phyloP scores from a whole-genome alignment of 148 eudicot genomes.

The Bassia scoparia region DNA sequence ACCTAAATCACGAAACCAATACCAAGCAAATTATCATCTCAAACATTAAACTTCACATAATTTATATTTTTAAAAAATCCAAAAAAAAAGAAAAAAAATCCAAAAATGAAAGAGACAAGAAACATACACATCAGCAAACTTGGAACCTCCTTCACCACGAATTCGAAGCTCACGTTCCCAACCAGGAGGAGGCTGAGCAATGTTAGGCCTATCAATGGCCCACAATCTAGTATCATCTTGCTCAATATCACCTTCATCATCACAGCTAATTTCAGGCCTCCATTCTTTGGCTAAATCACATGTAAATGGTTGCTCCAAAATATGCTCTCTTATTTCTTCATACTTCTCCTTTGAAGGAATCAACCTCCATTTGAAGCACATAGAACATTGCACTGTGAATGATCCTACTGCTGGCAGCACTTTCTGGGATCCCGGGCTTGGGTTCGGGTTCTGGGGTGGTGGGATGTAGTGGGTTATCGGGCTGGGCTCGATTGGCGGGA shows the following conservation, averaged over 20 bases:
- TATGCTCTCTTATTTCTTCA: conserved; percentile 81
- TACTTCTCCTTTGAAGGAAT: conserved; percentile 86
- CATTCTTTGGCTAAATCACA: conserved; percentile 79
- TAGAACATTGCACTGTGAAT: conserved; percentile 86
- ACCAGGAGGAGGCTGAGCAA: conserved; percentile 84
- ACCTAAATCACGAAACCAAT: background rate
- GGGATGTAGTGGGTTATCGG: conserved; percentile 36
- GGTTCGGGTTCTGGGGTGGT: conserved; percentile 11
- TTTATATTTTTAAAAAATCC: background rate
- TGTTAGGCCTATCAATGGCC: conserved; percentile 94
- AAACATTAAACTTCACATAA: background rate
- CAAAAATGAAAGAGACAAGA: background rate
- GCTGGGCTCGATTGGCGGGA: conserved; percentile 17
- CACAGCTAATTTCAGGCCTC: conserved; percentile 69
- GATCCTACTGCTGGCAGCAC: conserved; percentile 72
- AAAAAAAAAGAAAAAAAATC: background rate
- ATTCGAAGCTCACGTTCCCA: conserved; percentile 81
- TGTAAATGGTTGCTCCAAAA: conserved; percentile 57
- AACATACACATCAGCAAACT: conserved; percentile 94
- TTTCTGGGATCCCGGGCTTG: conserved; percentile 23
- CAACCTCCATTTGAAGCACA: conserved; percentile 89
- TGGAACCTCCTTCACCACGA: conserved; percentile 74
- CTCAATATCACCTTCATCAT: conserved; percentile 59
- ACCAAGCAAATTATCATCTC: background rate
- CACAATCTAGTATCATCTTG: conserved; percentile 88